Evolutionary conservation across 2,329 filamentous ascomycete species (phyloP).

Genomic region (Curvularia lunata): DNA sequence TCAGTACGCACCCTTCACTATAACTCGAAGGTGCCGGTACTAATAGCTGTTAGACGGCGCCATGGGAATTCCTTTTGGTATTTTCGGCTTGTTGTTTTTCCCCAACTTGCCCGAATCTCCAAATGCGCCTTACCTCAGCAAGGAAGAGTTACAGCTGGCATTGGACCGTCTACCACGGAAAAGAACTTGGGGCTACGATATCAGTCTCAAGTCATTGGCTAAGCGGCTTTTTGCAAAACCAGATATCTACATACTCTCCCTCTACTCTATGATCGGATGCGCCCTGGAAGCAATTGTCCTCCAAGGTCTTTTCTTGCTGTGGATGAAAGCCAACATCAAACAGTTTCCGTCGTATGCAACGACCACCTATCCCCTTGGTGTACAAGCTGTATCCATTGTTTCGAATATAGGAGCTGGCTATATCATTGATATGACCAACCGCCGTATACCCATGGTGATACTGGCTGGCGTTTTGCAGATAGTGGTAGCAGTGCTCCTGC

Average conservation of each 20-base stretch:
- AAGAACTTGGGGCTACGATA: constrained; percentile 33
- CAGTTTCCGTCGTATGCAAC: constrained; percentile 53
- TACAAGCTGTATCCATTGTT: constrained; percentile 63
- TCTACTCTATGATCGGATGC: constrained; percentile 48
- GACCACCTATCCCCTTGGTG: constrained; percentile 65
- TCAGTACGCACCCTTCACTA: constrained; percentile 20
- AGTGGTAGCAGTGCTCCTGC: constrained; percentile 40
- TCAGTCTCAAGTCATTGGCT: constrained; percentile 30
- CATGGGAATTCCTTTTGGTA: constrained; percentile 39
- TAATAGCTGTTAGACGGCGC: constrained; percentile 32
- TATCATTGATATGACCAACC: constrained; percentile 49
- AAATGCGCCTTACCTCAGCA: constrained; percentile 31
- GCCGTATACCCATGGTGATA: constrained; percentile 46
- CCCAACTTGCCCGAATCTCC: constrained; percentile 38
- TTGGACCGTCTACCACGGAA: constrained; percentile 36
- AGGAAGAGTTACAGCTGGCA: constrained; percentile 35
- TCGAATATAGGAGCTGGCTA: constrained; percentile 52
- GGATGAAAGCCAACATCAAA: constrained; percentile 31
- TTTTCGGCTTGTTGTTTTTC: constrained; percentile 38
- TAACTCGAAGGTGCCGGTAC: not conserved
- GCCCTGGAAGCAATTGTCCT: constrained; percentile 47
- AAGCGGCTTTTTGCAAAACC: constrained; percentile 33
- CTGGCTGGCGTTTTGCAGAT: constrained; percentile 45
- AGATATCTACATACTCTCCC: constrained; percentile 49
- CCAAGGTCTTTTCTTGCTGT: constrained; percentile 35